Percentiles rank a stretch among this genome's conserved stretches.
Conservation (phyloP, 1,284 basidiomycete species). For the Papiliotrema nemorosa region DNA sequence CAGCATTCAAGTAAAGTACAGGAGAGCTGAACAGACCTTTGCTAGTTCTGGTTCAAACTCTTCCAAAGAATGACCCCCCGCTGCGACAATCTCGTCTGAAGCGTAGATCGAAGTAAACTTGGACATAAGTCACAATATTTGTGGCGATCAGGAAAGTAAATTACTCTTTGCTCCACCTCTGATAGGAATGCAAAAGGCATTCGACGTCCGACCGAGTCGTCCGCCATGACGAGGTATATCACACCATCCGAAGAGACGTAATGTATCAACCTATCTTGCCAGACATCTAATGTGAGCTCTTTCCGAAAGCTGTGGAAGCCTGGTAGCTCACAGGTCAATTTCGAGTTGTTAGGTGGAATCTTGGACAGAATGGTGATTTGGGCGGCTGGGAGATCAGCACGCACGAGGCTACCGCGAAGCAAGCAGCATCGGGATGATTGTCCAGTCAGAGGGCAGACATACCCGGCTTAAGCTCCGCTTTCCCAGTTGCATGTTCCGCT, state of each 20-base stretch:
- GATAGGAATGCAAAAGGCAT: conserved; percentile 92
- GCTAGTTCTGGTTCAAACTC: conserved; percentile 50
- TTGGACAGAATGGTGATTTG: conserved; percentile 89
- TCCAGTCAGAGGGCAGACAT: conserved; percentile 18
- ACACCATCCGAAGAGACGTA: conserved; percentile 84
- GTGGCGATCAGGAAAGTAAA: conserved; percentile 8
- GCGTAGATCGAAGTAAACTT: conserved; percentile 59
- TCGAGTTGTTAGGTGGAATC: conserved; percentile 90
- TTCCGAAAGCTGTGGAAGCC: not conserved
- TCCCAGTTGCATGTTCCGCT: conserved; percentile 73
- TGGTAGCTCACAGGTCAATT: conserved; percentile 65
- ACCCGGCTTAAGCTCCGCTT: conserved; percentile 83
- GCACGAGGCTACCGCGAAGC: not conserved
- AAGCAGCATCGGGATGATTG: not conserved
- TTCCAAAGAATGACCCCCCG: conserved; percentile 49
- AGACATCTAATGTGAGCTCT: conserved; percentile 59
- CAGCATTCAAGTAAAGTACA: not conserved
- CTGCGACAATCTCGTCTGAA: conserved; percentile 48
- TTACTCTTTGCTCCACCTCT: conserved; percentile 72
- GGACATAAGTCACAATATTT: conserved; percentile 1
- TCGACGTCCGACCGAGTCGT: conserved; percentile 80
- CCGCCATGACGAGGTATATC: conserved; percentile 88
- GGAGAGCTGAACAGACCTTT: conserved; percentile 49
- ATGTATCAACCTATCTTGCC: conserved; percentile 95
- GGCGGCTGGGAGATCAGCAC: conserved; percentile 54